Evolutionary conservation across 345 rosid genomes (phyloP), one percentile per base, ranked within the genome.

Genomic region (Eucalyptus polyanthemos): DNA sequence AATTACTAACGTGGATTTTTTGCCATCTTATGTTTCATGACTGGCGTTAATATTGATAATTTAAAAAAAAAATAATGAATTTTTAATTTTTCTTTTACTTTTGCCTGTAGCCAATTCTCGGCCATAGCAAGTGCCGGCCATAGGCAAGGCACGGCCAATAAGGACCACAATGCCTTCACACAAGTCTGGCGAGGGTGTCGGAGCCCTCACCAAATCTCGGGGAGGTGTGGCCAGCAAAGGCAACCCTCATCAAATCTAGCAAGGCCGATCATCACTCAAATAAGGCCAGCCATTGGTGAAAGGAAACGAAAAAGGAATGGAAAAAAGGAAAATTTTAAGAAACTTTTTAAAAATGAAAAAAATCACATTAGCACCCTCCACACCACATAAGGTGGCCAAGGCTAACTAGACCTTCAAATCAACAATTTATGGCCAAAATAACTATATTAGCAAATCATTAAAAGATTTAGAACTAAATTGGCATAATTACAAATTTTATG

Each of bases 1-100:
- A 65, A 29, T 65, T 8, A 65, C 37, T 7, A n/a, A 65, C 0
- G 1, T 65, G 3, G 2, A 65, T 14, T 8, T 2, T 2, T 14
- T 7, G 0, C 0, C 34, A 65, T 29, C 17, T 60, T 60, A 60
- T 25, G 67, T 60, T 25, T 6, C 0, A 27, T 60, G 14, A 60
- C 4, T 25, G 3, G 5, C 19, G 1, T 0, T 62, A 0, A 62
- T 15, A 0, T 29, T 7, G 72, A 62, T 62, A 3, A 62, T 62
- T 62, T 29, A 0, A 5, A 12, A 27, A 29, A 0, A 25, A 27
- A 62, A 47, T 62, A 25, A 29, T 29, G 17, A 62, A 29, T 29
- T 62, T 62, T 62, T 29, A 6, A 0, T 13, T 29, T 29, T 62
- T 29, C 37, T 62, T 14, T 29, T 62, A 13, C 19, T 62, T 62